Evolutionary conservation across 2,329 filamentous ascomycete genomes (phyloP), one percentile per base, ranked within the genome.

Genomic region (Sordariomycetes sp.): DNA sequence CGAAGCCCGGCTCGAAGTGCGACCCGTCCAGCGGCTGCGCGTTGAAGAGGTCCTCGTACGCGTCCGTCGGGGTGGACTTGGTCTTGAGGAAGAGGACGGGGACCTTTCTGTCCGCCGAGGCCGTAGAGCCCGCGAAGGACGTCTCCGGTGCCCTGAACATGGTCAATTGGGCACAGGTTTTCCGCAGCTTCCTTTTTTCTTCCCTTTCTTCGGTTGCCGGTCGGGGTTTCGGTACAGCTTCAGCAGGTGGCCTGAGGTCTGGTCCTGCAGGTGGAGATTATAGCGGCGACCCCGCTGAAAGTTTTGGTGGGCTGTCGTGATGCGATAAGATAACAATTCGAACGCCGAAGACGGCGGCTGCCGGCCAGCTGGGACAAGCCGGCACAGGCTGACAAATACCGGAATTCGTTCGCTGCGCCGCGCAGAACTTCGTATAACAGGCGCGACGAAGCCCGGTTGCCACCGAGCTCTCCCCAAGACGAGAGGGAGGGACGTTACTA

Each of bases 61-160:
- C 79, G 68, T 94, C 89, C 52, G 74, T 77, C 0, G 89, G 88
- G 0, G 73, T 76, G 0, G 89, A 93, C 65, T 80, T 86, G 2
- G 89, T 93, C 71, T 94, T 94, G 58, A 94, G 79, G 1, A 94
- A 77, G 24, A 93, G 74, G 24, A 94, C 71, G 1, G 88, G 86
- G 11, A 74, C 70, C n/a, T 61, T 61, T 16, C 7, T 32, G 10
- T n/a, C n/a, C 43, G 16, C 14, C 16, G 40, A 12, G n/a, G 25
- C 40, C 37, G 56, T 32, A 7, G 32, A 16, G 62, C 22, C 35
- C 32, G 56, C 51, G 51, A 34, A 32, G 16, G 24, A 20, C n/a
- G 32, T 25, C 25, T 25, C 20, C 25, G 51, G 25, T 32, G 25
- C 51, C 20, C n/a, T n/a, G 51, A 14, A 16, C 37, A 43, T 43